Base-by-base conservation (phyloP, 495 filamentous ascomycete genomes). In the Lasiosphaeriaceae sp. region DNA sequence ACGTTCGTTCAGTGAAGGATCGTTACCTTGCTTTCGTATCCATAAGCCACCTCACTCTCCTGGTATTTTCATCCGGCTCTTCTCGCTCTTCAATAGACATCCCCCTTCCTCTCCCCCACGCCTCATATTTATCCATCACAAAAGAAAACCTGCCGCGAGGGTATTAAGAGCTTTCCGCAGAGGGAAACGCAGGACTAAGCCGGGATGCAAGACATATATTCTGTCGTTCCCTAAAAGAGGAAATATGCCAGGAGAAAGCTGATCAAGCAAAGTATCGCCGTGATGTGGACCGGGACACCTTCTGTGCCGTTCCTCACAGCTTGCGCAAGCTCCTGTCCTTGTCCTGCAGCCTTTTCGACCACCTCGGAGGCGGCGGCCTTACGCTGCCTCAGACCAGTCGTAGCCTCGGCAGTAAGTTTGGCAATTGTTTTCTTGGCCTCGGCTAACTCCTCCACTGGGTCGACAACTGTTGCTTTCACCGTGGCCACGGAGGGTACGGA, bases 171-270 rank as follows among this genome's bases (percentile, higher is more conserved):
- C 22, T 8, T 34, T 50, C 47, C 44, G 26, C 26, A 31, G 26
- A 3, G 26, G 26, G 26, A 31, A 31, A 31, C 26, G 26, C 26
- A 17, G 11, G 39, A 43, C 12, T 43, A 43, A 31, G 35, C 35
- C 34, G 16, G 8, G 50, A 29, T 11, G 5, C 23, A n/a, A 5
- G 17, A 11, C 12, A 31, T 21, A 12, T 24, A 2, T 4, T 12
- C 14, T 19, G 20, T n/a, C n/a, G n/a, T n/a, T 50, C 9, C 23
- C 43, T 84, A 98, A 70, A 97, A 97, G 73, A 98, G 89, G 64
- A 96, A 81, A 71, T 96, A 98, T 2, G 90, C 95, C 63, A 97
- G 79, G 68, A 98, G 74, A 75, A 98, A 98, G 74, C 90, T 87
- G 55, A 93, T 57, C 70, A 98, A 77, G 65, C 94, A 97, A 48